phyloP scores from a whole-genome alignment of 106 monocot genomes.

The Iris macrosiphon region DNA sequence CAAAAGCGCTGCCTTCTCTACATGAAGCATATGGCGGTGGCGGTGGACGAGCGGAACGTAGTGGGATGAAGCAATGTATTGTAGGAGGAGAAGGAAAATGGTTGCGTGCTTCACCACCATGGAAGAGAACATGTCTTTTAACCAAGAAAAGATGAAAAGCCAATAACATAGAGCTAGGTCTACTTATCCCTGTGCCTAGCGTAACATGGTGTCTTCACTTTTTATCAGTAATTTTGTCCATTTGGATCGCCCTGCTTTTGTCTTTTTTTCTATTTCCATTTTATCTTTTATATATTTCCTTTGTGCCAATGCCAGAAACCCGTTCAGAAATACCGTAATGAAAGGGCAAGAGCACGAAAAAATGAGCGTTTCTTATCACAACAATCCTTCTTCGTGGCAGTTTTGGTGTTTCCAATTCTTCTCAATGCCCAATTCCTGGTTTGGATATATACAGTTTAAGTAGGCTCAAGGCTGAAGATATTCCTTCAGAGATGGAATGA shows the following conservation, averaged over 20 bases:
- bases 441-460: too few species aligned
- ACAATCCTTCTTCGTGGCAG: too few species aligned
- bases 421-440: too few species aligned
- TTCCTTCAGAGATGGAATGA: too few species aligned
- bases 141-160: neutral
- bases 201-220: neutral
- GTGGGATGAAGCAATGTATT: neutral
- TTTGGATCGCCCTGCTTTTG: neutral
- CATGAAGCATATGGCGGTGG: neutral
- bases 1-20: conserved; percentile 31
- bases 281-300: neutral
- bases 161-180: neutral
- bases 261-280: neutral
- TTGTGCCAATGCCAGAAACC: neutral
- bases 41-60: neutral
- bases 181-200: neutral
- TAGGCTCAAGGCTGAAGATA: too few species aligned
- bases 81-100: conserved; percentile 6
- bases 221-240: neutral
- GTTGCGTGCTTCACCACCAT: neutral
- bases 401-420: too few species aligned
- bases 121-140: neutral
- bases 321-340: neutral
- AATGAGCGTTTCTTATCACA: too few species aligned
- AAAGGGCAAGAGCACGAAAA: neutral